Evolutionary conservation across 176 grass and related monocot genomes (phyloP).

Genomic region (Bonia amplexicaulis): DNA sequence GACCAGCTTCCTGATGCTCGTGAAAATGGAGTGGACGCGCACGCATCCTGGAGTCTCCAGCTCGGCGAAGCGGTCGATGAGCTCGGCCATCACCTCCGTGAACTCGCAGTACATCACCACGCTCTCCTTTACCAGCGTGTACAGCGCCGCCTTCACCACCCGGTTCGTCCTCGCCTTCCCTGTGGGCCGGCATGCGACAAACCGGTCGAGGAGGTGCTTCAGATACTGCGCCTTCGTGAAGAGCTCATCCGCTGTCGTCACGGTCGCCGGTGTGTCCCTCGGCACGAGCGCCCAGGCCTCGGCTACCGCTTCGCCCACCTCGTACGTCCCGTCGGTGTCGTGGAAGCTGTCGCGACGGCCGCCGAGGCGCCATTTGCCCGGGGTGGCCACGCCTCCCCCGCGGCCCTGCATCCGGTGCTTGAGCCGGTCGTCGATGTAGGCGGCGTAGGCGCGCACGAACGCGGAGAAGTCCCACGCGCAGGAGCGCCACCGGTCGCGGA

Average conservation of each 20-base stretch:
- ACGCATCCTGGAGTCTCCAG: conserved; percentile 39
- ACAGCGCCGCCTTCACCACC: conserved; percentile 44
- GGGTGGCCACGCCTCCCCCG: background rate
- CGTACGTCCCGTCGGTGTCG: background rate
- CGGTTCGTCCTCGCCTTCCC: conserved; percentile 53
- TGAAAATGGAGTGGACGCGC: conserved; percentile 48
- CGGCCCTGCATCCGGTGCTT: conserved; percentile 49
- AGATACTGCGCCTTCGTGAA: conserved; percentile 42
- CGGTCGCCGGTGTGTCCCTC: background rate
- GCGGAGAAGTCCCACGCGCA: conserved; percentile 51
- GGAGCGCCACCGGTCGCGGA: conserved; percentile 36
- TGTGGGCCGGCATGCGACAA: conserved; percentile 57
- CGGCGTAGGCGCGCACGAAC: conserved; percentile 61
- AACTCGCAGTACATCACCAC: conserved; percentile 57
- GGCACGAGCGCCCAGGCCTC: background rate
- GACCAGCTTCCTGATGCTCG: conserved; percentile 46
- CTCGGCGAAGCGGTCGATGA: conserved; percentile 60
- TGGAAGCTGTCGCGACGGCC: background rate
- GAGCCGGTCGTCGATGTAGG: conserved; percentile 71
- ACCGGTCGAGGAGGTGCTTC: conserved; percentile 46
- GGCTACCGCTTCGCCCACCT: background rate
- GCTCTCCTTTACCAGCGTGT: conserved; percentile 66
- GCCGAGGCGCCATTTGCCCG: background rate
- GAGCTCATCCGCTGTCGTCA: conserved; percentile 35
- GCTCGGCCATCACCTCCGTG: conserved; percentile 45